Base-by-base conservation (phyloP, 768 basidiomycete species). In the Tulasnella sp. region DNA sequence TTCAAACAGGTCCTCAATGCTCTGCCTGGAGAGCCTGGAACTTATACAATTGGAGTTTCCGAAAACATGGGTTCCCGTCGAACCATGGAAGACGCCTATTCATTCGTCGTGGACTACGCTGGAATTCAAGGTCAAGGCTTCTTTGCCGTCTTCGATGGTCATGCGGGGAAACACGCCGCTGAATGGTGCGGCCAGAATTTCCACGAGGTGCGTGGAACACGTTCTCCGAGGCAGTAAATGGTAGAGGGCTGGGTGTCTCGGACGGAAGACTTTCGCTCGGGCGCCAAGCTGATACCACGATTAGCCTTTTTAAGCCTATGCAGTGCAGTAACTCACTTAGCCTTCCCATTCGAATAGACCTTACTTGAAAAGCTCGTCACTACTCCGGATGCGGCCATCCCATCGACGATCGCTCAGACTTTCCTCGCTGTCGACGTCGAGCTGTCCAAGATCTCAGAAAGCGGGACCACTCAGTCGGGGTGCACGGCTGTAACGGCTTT, bases 121-220 rank as follows among this genome's bases (percentile, higher is more conserved):
- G 87, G 88, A 40, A 84, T 98, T 22, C 87, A 90, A 59, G 97
- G 97, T 0, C 97, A 99, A 79, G 97, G 95, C 8, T 98, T 97
- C 84, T 98, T 96, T 79, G 96, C 96, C 6, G 88, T 99, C 62
- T 99, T 98, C 77, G 97, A 99, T 77, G 97, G 97, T 2, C 97
- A 99, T 79, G 97, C 97, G 0, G 97, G 97, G 19, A 98, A 96
- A 79, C 93, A 98, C 77, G 95, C 96, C 39, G 97, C 97, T 34
- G 97, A 99, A 80, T 98, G 96, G 95, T 98, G 97, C 80, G 97
- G 97, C 52, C 84, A 86, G 76, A 89, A 98, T 79, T 99, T 99
- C 81, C 95, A 98, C 78, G 89, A 95, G 84, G 95, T 63, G 16
- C 29, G 68, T 59, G 16, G 64, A 34, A 34, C 64, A 29, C 29